phyloP scores from a whole-genome alignment of 257 asterid species.

The Nicotiana knightiana region DNA sequence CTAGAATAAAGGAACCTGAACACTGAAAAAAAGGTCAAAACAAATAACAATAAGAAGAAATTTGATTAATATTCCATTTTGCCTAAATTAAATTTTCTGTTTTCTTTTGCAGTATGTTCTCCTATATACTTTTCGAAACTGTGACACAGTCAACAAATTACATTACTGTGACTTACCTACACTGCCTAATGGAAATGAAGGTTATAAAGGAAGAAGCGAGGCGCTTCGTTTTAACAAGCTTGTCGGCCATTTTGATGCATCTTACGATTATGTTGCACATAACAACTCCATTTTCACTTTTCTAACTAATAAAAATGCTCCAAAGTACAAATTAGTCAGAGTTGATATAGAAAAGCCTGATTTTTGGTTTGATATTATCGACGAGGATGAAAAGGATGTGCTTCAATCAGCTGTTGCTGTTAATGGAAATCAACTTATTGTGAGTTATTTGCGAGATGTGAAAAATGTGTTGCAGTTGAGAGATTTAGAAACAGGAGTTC shows the following conservation, averaged over 20 bases:
- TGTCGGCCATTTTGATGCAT: conserved; percentile 74
- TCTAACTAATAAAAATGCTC: conserved; percentile 81
- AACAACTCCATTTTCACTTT: conserved; percentile 75
- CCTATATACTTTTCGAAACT: conserved; percentile 45
- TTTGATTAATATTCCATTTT: not conserved
- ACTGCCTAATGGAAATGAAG: conserved; percentile 61
- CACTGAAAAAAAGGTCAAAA: not conserved
- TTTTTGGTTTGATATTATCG: conserved; percentile 70
- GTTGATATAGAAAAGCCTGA: conserved; percentile 57
- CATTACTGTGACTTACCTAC: conserved; percentile 69
- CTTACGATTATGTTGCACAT: conserved; percentile 61
- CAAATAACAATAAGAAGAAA: not conserved
- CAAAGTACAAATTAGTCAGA: conserved; percentile 77
- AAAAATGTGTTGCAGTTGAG: conserved; percentile 81
- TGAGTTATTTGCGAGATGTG: conserved; percentile 74
- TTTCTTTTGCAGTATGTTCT: conserved; percentile 70
- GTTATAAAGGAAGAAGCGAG: conserved; percentile 43
- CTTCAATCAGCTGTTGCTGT: conserved; percentile 83
- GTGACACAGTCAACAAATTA: conserved; percentile 86
- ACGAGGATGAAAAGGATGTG: conserved; percentile 73
- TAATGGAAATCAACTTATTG: conserved; percentile 54
- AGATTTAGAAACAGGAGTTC: conserved; percentile 66
- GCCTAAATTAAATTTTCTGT: not conserved
- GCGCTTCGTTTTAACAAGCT: conserved; percentile 83
- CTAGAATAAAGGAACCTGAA: no score